phyloP scores from a whole-genome alignment of 2,329 filamentous ascomycete genomes.

The Microthyrium microscopicum region DNA sequence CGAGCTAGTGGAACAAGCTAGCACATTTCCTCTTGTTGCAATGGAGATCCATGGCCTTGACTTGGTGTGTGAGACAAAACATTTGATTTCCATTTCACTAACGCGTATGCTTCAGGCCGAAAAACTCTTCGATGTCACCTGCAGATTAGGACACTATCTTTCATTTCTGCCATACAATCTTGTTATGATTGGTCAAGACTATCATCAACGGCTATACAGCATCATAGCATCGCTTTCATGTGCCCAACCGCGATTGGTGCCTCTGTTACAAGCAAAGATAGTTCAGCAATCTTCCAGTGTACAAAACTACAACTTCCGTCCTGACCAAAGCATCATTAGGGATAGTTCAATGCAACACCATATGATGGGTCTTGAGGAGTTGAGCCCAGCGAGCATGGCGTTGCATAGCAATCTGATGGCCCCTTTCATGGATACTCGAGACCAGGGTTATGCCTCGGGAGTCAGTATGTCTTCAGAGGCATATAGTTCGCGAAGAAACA shows the following conservation, averaged over 20 bases:
- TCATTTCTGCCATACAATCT: slow-evolving; percentile 36
- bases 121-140: slow-evolving; percentile 63
- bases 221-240: slow-evolving; percentile 56
- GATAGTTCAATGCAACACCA: too few relatives aligned
- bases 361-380: too few relatives aligned
- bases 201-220: slow-evolving; percentile 50
- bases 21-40: slow-evolving; percentile 52
- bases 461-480: too few relatives aligned
- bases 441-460: too few relatives aligned
- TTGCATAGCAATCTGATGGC: too few relatives aligned
- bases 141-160: slow-evolving; percentile 54
- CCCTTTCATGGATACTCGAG: too few relatives aligned
- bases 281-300: too few relatives aligned
- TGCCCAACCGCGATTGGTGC: slow-evolving; percentile 60
- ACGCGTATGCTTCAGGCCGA: slow-evolving; percentile 38
- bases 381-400: too few relatives aligned
- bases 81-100: neutral
- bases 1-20: slow-evolving; percentile 44
- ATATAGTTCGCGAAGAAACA: too few relatives aligned
- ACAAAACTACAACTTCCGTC: too few relatives aligned
- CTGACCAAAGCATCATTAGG: too few relatives aligned
- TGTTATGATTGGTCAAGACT: slow-evolving; percentile 49
- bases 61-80: slow-evolving; percentile 37
- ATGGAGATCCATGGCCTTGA: slow-evolving; percentile 62
- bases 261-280: slow-evolving; percentile 53